Evolutionary conservation across 257 asterid species (phyloP).

Genomic region (Ocimum tenuiflorum): DNA sequence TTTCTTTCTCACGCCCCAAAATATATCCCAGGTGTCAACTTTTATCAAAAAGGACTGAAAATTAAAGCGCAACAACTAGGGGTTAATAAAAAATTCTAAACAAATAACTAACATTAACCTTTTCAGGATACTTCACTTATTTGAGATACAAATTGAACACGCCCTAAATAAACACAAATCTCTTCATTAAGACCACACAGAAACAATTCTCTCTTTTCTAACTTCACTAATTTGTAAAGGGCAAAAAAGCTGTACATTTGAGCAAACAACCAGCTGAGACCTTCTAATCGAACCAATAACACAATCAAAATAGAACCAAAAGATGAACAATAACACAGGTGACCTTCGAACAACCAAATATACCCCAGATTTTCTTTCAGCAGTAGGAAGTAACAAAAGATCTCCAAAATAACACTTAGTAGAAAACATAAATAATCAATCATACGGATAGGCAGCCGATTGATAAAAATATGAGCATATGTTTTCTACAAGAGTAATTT

Average conservation of each 20-base stretch:
- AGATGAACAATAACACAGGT: not conserved
- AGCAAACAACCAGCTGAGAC: not conserved
- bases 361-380: not conserved
- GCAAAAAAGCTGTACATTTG: not conserved
- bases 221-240: not conserved
- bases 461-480: not conserved
- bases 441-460: not conserved
- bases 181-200: not conserved
- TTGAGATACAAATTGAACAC: too few relatives aligned
- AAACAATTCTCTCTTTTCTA: not conserved
- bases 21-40: slow-evolving; percentile 5
- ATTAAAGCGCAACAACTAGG: not conserved
- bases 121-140: too few relatives aligned
- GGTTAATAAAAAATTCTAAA: not conserved
- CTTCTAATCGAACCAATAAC: not conserved
- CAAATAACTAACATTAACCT: too few relatives aligned
- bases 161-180: too few relatives aligned
- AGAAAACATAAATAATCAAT: not conserved
- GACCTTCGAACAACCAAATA: slow-evolving; percentile 8
- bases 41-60: not conserved
- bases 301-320: not conserved
- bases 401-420: not conserved
- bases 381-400: not conserved
- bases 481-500: not conserved
- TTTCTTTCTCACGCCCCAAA: not conserved